Percentiles rank a stretch among this genome's conserved stretches.
These are phyloP conservation scores for Wickerhamiella lipophila DNA, from an alignment of 805 yeast genomes.

Conservation along the genomic window DNA sequence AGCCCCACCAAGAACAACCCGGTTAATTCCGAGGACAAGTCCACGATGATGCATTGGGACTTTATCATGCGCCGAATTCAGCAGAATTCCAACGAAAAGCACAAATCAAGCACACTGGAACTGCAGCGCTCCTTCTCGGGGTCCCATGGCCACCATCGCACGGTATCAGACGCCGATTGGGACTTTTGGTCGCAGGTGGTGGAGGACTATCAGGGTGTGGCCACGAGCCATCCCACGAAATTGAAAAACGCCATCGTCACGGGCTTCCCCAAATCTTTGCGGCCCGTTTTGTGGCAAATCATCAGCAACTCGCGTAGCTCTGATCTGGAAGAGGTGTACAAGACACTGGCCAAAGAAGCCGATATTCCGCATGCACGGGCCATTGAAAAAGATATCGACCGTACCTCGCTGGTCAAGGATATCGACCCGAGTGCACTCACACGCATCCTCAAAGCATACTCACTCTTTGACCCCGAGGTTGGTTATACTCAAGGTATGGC, in stretches of 20 bases:
- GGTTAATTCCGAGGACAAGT: neutral
- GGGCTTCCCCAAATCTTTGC: conserved; percentile 74
- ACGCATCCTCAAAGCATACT: conserved; percentile 70
- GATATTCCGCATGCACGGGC: conserved; percentile 56
- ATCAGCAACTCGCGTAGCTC: conserved; percentile 66
- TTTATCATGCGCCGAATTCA: conserved; percentile 21
- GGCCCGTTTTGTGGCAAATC: conserved; percentile 90
- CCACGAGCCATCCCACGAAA: conserved; percentile 45
- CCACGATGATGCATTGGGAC: conserved; percentile 12
- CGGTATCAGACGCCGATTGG: conserved; percentile 24
- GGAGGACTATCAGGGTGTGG: conserved; percentile 58
- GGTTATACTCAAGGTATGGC: conserved; percentile 99
- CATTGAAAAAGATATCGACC: conserved; percentile 66
- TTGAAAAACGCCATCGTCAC: conserved; percentile 48
- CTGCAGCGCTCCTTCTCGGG: conserved; percentile 28
- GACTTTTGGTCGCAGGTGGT: conserved; percentile 80
- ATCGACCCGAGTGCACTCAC: conserved; percentile 46
- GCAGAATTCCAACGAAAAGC: conserved; percentile 15
- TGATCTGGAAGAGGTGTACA: conserved; percentile 45
- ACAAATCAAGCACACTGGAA: conserved; percentile 38
- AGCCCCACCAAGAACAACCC: conserved; percentile 4
- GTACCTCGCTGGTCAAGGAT: conserved; percentile 70
- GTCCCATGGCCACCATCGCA: conserved; percentile 13
- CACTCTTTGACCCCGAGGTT: conserved; percentile 77
- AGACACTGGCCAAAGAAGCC: conserved; percentile 35